These are phyloP conservation scores for Penicillium psychrofluorescens DNA, from an alignment of 495 filamentous ascomycete species.

Conservation along the genomic window DNA sequence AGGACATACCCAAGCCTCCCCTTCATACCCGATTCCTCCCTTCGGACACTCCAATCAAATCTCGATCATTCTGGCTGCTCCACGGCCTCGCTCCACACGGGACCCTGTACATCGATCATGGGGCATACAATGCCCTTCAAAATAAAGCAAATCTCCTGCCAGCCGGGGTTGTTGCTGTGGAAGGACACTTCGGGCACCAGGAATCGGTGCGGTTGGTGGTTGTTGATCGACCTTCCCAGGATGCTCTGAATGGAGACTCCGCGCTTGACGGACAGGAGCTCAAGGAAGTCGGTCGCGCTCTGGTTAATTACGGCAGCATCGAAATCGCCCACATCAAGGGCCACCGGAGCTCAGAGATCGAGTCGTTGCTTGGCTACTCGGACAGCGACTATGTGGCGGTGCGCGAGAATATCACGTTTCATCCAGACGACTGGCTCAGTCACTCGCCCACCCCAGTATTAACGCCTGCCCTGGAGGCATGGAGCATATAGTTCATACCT, in stretches of 20 bases:
- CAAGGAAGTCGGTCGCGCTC: slow-evolving; percentile 79
- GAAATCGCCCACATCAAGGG: slow-evolving; percentile 85
- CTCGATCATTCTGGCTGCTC: slow-evolving; percentile 93
- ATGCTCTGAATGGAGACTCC: slow-evolving; percentile 37
- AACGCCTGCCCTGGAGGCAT: slow-evolving; percentile 28
- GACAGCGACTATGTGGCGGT: slow-evolving; percentile 92
- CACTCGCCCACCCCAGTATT: slow-evolving; percentile 26
- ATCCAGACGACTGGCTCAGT: slow-evolving; percentile 16
- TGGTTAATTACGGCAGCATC: slow-evolving; percentile 84
- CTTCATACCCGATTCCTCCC: slow-evolving; percentile 92
- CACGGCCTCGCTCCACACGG: slow-evolving; percentile 91
- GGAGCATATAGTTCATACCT: not conserved
- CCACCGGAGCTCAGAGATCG: slow-evolving; percentile 72
- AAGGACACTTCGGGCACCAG: slow-evolving; percentile 82
- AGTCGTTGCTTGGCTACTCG: slow-evolving; percentile 73
- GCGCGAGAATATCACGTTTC: slow-evolving; percentile 77
- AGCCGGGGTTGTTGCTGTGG: slow-evolving; percentile 82
- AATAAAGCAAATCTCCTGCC: slow-evolving; percentile 86
- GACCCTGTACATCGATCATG: slow-evolving; percentile 83
- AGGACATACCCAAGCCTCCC: slow-evolving; percentile 33
- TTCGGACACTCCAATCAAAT: slow-evolving; percentile 77
- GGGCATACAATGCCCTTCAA: slow-evolving; percentile 69
- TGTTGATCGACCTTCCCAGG: slow-evolving; percentile 44
- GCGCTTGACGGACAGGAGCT: slow-evolving; percentile 39
- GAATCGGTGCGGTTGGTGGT: slow-evolving; percentile 84